Percentiles rank a stretch among this genome's conserved stretches.
Evolutionary conservation across 768 basidiomycete genomes (phyloP).

Genomic region (Boletus reticulatus): DNA sequence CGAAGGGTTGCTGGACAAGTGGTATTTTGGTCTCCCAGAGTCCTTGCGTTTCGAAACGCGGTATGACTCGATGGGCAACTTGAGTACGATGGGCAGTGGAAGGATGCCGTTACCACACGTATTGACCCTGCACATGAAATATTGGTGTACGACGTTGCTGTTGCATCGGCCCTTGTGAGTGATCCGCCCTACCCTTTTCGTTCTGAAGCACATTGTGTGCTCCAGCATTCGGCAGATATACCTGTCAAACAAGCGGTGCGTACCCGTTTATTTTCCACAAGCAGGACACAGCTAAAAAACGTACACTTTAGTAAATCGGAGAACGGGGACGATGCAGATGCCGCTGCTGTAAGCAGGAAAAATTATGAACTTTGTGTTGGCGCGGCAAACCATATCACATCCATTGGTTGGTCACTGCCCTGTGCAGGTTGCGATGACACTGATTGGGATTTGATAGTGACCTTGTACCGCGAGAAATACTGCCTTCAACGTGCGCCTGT

Average conservation of each 20-base stretch:
- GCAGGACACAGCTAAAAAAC: neutral
- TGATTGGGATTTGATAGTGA: slow-evolving; percentile 35
- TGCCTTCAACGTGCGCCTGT: slow-evolving; percentile 59
- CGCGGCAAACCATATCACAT: slow-evolving; percentile 78
- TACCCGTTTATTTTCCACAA: neutral
- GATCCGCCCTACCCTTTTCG: neutral
- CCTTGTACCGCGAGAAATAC: slow-evolving; percentile 61
- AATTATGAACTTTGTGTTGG: slow-evolving; percentile 71
- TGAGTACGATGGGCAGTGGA: slow-evolving; percentile 20
- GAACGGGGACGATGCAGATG: slow-evolving; percentile 50
- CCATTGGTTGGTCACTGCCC: slow-evolving; percentile 46
- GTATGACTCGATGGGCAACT: slow-evolving; percentile 34
- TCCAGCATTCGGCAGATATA: slow-evolving; percentile 28
- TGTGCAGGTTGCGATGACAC: neutral
- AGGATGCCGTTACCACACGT: slow-evolving; percentile 57
- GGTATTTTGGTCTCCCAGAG: slow-evolving; percentile 69
- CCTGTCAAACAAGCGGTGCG: slow-evolving; percentile 38
- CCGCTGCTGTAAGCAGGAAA: slow-evolving; percentile 52
- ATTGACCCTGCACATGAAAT: slow-evolving; percentile 79
- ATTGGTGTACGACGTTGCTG: slow-evolving; percentile 76
- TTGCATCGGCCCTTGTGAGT: slow-evolving; percentile 80
- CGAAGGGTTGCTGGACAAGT: slow-evolving; percentile 66
- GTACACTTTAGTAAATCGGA: slow-evolving; percentile 32
- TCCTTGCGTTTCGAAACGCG: slow-evolving; percentile 64
- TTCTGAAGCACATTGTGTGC: neutral